Evolutionary conservation across 495 filamentous ascomycete species (phyloP).

Genomic region (Apodospora peruviana): DNA sequence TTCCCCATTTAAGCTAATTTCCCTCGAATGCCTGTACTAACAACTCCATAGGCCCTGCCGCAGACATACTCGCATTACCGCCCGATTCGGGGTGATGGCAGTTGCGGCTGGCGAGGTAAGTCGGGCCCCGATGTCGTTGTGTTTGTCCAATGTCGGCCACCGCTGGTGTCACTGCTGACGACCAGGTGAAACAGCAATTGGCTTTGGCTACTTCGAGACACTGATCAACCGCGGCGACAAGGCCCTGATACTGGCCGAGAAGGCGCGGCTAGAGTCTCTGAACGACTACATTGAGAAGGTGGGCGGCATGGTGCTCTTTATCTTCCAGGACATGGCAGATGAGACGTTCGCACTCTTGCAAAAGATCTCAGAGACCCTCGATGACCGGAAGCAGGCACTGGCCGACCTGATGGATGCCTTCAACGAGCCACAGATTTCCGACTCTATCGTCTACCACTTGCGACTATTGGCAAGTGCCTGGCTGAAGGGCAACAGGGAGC

Average conservation of each 20-base stretch:
- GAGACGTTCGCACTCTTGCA: slow-evolving; percentile 63
- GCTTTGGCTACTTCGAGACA: slow-evolving; percentile 87
- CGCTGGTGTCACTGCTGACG: slow-evolving; percentile 11
- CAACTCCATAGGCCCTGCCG: slow-evolving; percentile 58
- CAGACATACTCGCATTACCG: slow-evolving; percentile 83
- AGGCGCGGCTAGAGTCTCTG: slow-evolving; percentile 63
- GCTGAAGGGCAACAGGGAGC: slow-evolving; percentile 67
- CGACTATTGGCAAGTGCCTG: slow-evolving; percentile 81
- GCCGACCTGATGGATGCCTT: slow-evolving; percentile 64
- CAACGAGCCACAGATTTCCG: slow-evolving; percentile 62
- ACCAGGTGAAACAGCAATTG: slow-evolving; percentile 58
- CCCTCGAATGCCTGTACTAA: background rate
- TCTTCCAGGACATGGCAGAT: slow-evolving; percentile 81
- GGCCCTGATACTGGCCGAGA: slow-evolving; percentile 60
- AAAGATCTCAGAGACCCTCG: slow-evolving; percentile 50
- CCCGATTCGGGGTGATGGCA: slow-evolving; percentile 84
- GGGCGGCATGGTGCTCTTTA: slow-evolving; percentile 58
- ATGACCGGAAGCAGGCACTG: slow-evolving; percentile 50
- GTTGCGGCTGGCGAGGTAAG: slow-evolving; percentile 96
- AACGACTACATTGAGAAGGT: slow-evolving; percentile 59
- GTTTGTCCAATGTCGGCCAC: slow-evolving; percentile 10
- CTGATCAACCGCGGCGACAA: slow-evolving; percentile 62
- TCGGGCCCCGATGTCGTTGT: slow-evolving; percentile 4
- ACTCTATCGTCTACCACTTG: slow-evolving; percentile 61
- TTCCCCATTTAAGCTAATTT: background rate